These are phyloP conservation scores for Rhododendron griersonianum DNA, from an alignment of 148 eudicot species.

Conservation along the genomic window DNA sequence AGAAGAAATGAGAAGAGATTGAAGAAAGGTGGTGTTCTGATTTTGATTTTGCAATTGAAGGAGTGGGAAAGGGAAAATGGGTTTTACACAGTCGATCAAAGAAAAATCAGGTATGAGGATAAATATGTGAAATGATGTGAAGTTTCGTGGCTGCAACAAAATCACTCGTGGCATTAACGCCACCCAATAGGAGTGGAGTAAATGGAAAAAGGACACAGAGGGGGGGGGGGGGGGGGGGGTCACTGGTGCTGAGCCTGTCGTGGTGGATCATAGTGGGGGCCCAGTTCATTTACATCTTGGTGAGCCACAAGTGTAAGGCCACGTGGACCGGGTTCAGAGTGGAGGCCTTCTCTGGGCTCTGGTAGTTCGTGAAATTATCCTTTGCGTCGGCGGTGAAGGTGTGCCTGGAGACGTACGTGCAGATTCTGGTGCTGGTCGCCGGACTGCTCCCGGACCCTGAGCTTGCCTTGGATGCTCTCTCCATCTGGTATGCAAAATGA, in stretches of 20 bases:
- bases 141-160: too few relatives aligned
- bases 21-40: too few relatives aligned
- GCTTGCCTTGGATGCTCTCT: not conserved
- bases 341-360: too few relatives aligned
- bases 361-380: slow-evolving; percentile 29
- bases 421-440: slow-evolving; percentile 40
- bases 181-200: too few relatives aligned
- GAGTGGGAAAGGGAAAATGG: too few relatives aligned
- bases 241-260: not conserved
- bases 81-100: too few relatives aligned
- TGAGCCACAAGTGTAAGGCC: slow-evolving; percentile 19
- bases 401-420: slow-evolving; percentile 44
- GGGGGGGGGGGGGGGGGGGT: not conserved
- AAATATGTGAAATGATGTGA: too few relatives aligned
- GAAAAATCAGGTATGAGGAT: too few relatives aligned
- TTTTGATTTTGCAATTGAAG: too few relatives aligned
- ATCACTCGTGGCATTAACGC: too few relatives aligned
- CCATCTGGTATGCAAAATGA: slow-evolving; percentile 26
- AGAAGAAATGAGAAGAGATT: too few relatives aligned
- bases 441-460: slow-evolving; percentile 40
- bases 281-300: slow-evolving; percentile 39
- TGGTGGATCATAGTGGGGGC: slow-evolving; percentile 47
- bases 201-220: too few relatives aligned
- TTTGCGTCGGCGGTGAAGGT: slow-evolving; percentile 51
- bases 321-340: slow-evolving; percentile 40